phyloP scores from a whole-genome alignment of 2,329 filamentous ascomycete genomes.

The Cercospora sp. region DNA sequence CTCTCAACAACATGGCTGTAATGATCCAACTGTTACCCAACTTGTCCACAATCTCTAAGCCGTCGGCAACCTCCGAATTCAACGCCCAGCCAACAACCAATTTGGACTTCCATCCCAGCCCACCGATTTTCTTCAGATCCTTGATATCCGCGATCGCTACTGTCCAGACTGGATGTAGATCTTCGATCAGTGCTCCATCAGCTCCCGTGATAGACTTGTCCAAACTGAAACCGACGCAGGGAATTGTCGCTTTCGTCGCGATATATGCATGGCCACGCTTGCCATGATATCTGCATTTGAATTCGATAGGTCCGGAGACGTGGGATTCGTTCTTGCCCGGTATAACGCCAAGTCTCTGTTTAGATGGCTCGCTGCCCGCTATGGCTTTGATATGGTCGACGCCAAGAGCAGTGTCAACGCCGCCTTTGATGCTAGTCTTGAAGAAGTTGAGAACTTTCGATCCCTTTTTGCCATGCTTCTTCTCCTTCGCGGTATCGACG shows the following conservation, averaged over 20 bases:
- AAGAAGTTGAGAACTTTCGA: constrained; percentile 63
- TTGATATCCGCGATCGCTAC: constrained; percentile 69
- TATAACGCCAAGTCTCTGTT: constrained; percentile 70
- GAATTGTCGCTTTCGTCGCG: constrained; percentile 64
- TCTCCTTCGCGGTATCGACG: constrained; percentile 52
- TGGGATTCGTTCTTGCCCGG: constrained; percentile 47
- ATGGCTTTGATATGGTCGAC: constrained; percentile 71
- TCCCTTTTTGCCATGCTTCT: constrained; percentile 51
- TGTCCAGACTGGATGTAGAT: constrained; percentile 63
- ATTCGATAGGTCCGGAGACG: constrained; percentile 68
- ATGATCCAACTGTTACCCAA: constrained; percentile 59
- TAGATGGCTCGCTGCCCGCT: constrained; percentile 60
- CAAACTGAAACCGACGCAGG: constrained; percentile 65
- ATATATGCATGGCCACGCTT: constrained; percentile 73
- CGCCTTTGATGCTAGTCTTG: constrained; percentile 68
- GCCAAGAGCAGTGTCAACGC: constrained; percentile 69
- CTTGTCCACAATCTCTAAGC: constrained; percentile 65
- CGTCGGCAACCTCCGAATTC: constrained; percentile 72
- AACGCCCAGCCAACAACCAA: constrained; percentile 78
- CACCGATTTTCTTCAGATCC: constrained; percentile 77
- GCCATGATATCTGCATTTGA: constrained; percentile 69
- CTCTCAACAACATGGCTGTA: constrained; percentile 69
- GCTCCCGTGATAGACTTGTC: constrained; percentile 48
- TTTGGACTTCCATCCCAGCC: constrained; percentile 82
- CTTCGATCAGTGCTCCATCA: constrained; percentile 48